Conservation (phyloP, 129 eudicot genomes). For the Smallanthus sonchifolius region DNA sequence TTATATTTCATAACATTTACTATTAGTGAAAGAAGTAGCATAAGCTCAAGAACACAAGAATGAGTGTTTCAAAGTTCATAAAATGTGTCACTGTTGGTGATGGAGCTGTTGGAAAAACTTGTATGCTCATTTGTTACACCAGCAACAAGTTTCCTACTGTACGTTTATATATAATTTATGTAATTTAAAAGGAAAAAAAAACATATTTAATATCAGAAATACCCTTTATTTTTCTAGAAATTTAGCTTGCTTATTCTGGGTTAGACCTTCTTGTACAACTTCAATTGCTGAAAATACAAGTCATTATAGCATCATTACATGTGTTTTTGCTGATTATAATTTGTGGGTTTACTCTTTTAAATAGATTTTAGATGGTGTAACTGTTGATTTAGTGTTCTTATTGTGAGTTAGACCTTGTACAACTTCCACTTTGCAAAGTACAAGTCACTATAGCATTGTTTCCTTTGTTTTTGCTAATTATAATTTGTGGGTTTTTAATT, state of each 20-base stretch:
- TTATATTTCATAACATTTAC: neutral
- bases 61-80: constrained; percentile 98
- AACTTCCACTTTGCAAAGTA: neutral
- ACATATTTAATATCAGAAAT: neutral
- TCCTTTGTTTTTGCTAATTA: neutral
- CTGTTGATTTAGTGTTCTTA: neutral
- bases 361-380: neutral
- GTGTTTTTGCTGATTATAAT: constrained; percentile 4
- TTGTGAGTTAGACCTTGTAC: neutral
- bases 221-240: constrained; percentile 18
- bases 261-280: constrained; percentile 15
- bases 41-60: constrained; percentile 22
- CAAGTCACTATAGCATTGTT: neutral
- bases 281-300: constrained; percentile 13
- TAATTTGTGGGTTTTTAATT: neutral
- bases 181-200: neutral
- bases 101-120: constrained; percentile 99
- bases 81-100: constrained; percentile 99
- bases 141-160: constrained; percentile 98
- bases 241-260: neutral
- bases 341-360: constrained; percentile 17
- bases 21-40: neutral
- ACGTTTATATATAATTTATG: constrained; percentile 15
- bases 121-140: constrained; percentile 98
- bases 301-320: neutral